Evolutionary conservation across 1,284 basidiomycete species (phyloP), one percentile per base, ranked within the genome.

Genomic region (Rhodofomes roseus): DNA sequence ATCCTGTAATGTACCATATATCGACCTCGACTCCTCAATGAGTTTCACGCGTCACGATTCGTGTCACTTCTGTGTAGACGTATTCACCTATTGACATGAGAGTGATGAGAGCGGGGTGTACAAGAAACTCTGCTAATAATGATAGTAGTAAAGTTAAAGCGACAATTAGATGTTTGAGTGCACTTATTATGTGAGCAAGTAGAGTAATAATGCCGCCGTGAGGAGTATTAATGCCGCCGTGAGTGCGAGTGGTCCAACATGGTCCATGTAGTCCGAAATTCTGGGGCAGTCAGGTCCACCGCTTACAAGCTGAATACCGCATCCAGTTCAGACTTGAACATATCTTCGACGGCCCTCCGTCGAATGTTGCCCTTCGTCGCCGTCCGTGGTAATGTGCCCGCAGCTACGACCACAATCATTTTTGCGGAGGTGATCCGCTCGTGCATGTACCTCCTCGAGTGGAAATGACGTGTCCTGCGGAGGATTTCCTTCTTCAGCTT

Each of bases 341-440:
- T 66, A 51, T 83, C 83, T 70, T 88, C 86, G 36, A 87, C 84
- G 20, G 83, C 85, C 61, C 76, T 78, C 61, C 86, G 79, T 39
- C 87, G 78, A 60, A 88, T 81, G 65, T 88, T 88, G 16, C 87
- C 86, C 70, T 88, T 88, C 16, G 86, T 88, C 23, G 77, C 79
- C 0, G 87, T 88, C 60, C 87, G 77, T 36, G 86, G 86, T 41
- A 89, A 75, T 0, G 83, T 77, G 41, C 79, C 78, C 27, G 74
- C 68, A 20, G 81, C 74, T 2, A 87, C 85, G 41, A 89, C 71
- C 54, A 88, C 70, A 65, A 88, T 80, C 73, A 84, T 75, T 55
- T 81, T 77, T 20, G 79, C 66, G 22, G 75, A 76, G 2, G 78
- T 78, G 71, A 89, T 85, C 25, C 83, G 82, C 67, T 89, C 87